Conservation (phyloP, 1,284 basidiomycete genomes). For the Xerocomus nothofagi region DNA sequence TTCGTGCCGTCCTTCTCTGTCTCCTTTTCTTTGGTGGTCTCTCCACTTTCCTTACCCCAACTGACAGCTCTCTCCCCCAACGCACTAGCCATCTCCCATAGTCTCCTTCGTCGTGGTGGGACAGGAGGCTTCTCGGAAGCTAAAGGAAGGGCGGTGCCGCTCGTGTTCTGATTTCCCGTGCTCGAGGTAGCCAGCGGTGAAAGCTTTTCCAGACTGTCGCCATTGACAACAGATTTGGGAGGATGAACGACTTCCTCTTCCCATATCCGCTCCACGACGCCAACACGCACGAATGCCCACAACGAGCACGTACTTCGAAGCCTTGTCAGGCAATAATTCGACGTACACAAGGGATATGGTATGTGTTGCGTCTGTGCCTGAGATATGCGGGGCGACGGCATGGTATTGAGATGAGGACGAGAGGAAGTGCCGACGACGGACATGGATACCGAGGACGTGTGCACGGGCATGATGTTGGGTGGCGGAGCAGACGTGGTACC, state of each 20-base stretch:
- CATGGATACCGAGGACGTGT: slow-evolving; percentile 21
- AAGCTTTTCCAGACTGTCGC: slow-evolving; percentile 6
- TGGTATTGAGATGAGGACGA: slow-evolving; percentile 27
- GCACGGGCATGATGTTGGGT: slow-evolving; percentile 25
- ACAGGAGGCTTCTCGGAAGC: slow-evolving; percentile 44
- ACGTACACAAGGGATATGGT: slow-evolving; percentile 72
- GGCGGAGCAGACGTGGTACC: slow-evolving; percentile 32
- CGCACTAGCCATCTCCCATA: slow-evolving; percentile 60
- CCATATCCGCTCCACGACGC: slow-evolving; percentile 84
- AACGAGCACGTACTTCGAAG: slow-evolving; percentile 87
- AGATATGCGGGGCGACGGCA: slow-evolving; percentile 23
- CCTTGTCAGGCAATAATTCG: slow-evolving; percentile 76
- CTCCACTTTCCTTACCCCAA: slow-evolving; percentile 35
- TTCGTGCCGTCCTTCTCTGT: slow-evolving; percentile 23
- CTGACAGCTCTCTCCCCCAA: slow-evolving; percentile 53
- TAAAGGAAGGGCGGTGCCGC: neutral
- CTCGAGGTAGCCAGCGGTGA: neutral
- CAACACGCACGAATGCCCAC: slow-evolving; percentile 85
- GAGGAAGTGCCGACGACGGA: slow-evolving; percentile 22
- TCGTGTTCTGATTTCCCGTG: slow-evolving; percentile 7
- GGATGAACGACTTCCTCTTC: slow-evolving; percentile 66
- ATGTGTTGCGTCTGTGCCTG: slow-evolving; percentile 23
- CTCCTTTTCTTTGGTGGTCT: slow-evolving; percentile 36
- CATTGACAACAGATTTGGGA: slow-evolving; percentile 24
- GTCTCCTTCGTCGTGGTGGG: slow-evolving; percentile 51